Base-by-base conservation (phyloP, 2,329 filamentous ascomycete species). In the Juglanconis juglandina region DNA sequence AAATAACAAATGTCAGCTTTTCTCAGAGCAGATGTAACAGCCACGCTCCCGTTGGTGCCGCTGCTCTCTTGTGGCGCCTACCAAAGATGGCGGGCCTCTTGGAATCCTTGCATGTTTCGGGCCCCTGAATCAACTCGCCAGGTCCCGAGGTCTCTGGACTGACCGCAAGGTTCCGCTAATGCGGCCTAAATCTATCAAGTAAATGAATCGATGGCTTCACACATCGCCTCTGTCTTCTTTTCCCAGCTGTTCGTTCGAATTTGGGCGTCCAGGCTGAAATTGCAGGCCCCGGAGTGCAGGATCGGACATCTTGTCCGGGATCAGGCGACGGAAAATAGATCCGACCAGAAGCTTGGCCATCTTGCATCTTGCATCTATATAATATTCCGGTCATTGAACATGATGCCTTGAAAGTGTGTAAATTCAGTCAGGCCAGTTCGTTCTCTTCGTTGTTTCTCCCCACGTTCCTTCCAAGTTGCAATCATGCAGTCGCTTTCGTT, bases 401-500 rank as follows among this genome's bases (percentile, higher is more conserved):
- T 42, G 13, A 46, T 46, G 44, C 17, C 44, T 46, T 46, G 14
- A 11, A 14, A 17, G 17, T 17, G 17, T 46, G 13, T 46, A 46
- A 46, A 46, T 46, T 7, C 44, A 17, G 44, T 9, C 44, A 17
- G 44, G 44, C 44, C 44, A 46, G 3, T 5, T 46, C 9, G 14
- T 46, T 46, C 44, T 17, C 17, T 7, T 46, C 17, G 17, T 46
- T n/a, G 9, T n/a, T 46, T 46, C 44, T 30, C 14, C 14, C 44
- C 44, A 30, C 44, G 44, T 50, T 49, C 17, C 3, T 50, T 17
- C 32, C 32, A 35, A 32, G 5, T 34, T 41, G 42, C 32, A 39
- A 60, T 33, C 8, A 60, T 60, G 58, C 39, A 56, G 53, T 49
- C 48, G 5, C 34, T 48, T 35, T 34, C 39, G 11, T 30, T 60